phyloP scores from a whole-genome alignment of 2,329 filamentous ascomycete species.

The Coniochaeta ligniaria region DNA sequence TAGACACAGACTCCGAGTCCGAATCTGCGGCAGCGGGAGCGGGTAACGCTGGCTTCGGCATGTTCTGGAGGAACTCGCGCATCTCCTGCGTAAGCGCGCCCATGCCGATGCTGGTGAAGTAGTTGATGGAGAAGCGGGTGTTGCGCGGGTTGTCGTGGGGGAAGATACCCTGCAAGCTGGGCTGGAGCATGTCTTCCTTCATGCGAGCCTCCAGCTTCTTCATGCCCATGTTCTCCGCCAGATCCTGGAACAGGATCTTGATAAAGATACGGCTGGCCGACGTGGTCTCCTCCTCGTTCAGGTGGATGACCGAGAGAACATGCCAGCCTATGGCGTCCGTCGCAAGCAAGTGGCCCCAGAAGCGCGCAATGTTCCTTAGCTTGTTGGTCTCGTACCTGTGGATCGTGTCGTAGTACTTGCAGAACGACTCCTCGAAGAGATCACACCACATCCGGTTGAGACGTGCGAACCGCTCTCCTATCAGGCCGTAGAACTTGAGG shows the following conservation, averaged over 20 bases:
- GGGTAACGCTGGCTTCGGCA: constrained; percentile 76
- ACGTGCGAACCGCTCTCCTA: constrained; percentile 92
- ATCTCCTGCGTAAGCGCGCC: constrained; percentile 90
- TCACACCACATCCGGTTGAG: constrained; percentile 93
- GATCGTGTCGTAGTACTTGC: constrained; percentile 93
- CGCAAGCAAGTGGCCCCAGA: constrained; percentile 87
- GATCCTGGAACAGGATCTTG: constrained; percentile 93
- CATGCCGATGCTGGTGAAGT: constrained; percentile 98
- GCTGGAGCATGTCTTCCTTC: constrained; percentile 69
- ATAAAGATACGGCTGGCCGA: constrained; percentile 96
- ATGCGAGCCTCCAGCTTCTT: constrained; percentile 69
- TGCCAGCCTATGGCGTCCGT: constrained; percentile 92
- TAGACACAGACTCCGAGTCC: constrained; percentile 66
- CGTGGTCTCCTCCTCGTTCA: constrained; percentile 96
- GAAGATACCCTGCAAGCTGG: constrained; percentile 80
- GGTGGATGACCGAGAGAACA: constrained; percentile 71
- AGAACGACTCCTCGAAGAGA: constrained; percentile 83
- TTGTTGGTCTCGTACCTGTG: constrained; percentile 96
- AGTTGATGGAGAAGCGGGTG: constrained; percentile 96
- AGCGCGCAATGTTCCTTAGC: constrained; percentile 86
- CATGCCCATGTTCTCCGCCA: constrained; percentile 81
- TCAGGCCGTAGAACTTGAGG: constrained; percentile 92
- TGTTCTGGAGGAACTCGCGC: constrained; percentile 82
- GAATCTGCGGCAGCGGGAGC: constrained; percentile 54
- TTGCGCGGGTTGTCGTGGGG: constrained; percentile 83